Base-by-base conservation (phyloP, 306 rosid genomes). In the Mucuna pruriens region DNA sequence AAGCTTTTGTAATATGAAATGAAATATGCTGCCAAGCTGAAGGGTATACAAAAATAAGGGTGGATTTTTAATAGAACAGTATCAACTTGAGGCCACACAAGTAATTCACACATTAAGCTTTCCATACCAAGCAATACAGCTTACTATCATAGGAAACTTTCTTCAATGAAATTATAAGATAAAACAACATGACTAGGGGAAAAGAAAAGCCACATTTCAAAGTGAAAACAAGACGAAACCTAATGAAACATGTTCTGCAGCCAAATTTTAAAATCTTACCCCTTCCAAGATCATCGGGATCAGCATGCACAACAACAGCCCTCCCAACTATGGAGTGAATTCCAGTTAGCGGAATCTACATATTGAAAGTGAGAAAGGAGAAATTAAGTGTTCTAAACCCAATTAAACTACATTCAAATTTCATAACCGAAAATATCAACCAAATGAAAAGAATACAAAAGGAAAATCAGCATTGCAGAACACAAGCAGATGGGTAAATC, bases 281-380 rank as follows among this genome's bases (percentile, higher is more conserved):
- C 75, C 76, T 84, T 63, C 95, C 91, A 81, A 91, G 95, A 83
- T 89, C 95, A 82, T 91, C 95, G 9, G 91, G 90, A 89, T 91
- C 95, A 63, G 91, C 93, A 60, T 91, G 96, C 70, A 91, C 93
- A 64, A 89, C 91, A 13, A 88, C 91, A 5, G 91, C 93, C 78
- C 93, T 84, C 33, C 93, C 93, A 12, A 91, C 84, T 54, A 91
- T 83, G 58, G 93, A 91, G 85, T 91, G 89, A 80, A 82, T 83
- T 19, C 90, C 96, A 75, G 51, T 82, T 17, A 91, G 86, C 7
- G 87, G 87, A 81, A 91, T 83, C 93, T 91, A 58, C 87, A 72
- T 17, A 76, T 71, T 76, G 71, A 60, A 63, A 54, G 60, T 5
- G 52, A 46, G 36, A 75, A 67, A 57, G 36, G 22, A 46, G 19